These are phyloP conservation scores for Castanea crenata DNA, from an alignment of 306 rosid species.

Conservation along the genomic window DNA sequence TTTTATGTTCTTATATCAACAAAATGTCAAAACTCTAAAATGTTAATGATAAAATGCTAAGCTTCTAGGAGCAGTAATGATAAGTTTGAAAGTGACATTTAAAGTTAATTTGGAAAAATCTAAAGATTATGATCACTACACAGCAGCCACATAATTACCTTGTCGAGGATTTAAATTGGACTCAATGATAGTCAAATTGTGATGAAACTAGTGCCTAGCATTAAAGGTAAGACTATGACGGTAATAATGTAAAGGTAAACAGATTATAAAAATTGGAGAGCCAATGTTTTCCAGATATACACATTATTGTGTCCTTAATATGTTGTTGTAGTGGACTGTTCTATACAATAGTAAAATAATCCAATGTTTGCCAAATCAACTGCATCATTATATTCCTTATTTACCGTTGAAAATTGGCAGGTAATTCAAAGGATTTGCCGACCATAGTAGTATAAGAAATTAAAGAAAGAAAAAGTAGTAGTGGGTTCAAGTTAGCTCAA, in stretches of 20 bases:
- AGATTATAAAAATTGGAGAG: background rate
- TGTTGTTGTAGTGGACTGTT: background rate
- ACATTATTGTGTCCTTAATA: slow-evolving; percentile 2
- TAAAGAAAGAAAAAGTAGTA: no score
- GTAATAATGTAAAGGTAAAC: slow-evolving; percentile 1
- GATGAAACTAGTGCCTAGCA: slow-evolving; percentile 3
- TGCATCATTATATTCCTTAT: slow-evolving; percentile 23
- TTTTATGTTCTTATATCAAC: no score
- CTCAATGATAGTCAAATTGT: slow-evolving; percentile 23
- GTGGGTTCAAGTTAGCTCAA: no score
- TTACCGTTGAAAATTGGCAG: background rate
- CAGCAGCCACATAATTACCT: slow-evolving; percentile 21
- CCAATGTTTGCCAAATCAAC: slow-evolving; percentile 15
- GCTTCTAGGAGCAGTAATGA: background rate
- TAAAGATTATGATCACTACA: slow-evolving; percentile 15
- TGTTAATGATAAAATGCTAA: background rate
- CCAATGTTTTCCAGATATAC: background rate
- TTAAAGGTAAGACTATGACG: background rate
- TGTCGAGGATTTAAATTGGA: slow-evolving; percentile 15
- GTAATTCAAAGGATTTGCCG: slow-evolving; percentile 15
- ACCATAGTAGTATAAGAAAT: background rate
- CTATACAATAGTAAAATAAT: slow-evolving; percentile 3
- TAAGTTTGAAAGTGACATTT: background rate
- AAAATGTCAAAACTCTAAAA: background rate
- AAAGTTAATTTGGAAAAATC: background rate